A percentile compares a stretch with the other conserved stretches of the same genome.
Conservation (phyloP, 73 alveolate species). For the Breviolum minutum region DNA sequence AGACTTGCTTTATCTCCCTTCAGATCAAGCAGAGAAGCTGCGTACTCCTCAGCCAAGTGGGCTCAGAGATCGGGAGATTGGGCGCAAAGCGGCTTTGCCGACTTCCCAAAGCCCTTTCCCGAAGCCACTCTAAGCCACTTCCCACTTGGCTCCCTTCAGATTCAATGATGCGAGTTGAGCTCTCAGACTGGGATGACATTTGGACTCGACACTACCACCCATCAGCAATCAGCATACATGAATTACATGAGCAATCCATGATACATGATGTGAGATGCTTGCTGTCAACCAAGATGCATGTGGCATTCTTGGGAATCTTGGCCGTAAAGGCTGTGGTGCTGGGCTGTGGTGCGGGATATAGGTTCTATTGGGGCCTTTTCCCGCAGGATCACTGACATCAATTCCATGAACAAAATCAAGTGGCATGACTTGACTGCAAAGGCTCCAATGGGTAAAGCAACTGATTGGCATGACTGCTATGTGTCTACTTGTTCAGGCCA, state of each 20-base stretch:
- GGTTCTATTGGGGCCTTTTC: no score
- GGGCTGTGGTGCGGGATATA: background rate
- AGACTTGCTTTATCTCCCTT: no score
- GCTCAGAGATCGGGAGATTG: slow-evolving; percentile 30
- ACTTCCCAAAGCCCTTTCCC: no score
- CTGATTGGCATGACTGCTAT: background rate
- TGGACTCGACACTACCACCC: background rate
- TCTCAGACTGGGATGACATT: background rate
- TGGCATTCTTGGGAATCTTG: background rate
- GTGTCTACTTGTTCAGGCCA: background rate
- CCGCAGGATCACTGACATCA: no score
- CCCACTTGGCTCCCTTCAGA: slow-evolving; percentile 10
- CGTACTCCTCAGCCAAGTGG: slow-evolving; percentile 14
- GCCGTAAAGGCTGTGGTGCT: background rate
- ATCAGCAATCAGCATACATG: no score
- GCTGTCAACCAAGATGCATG: slow-evolving; percentile 25
- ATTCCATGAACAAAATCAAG: no score
- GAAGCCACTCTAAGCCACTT: background rate
- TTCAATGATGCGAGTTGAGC: slow-evolving; percentile 57
- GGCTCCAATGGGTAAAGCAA: no score
- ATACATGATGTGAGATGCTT: background rate
- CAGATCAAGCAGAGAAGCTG: background rate
- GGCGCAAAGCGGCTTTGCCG: no score
- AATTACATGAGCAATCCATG: background rate
- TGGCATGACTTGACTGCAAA: no score